phyloP scores from a whole-genome alignment of 495 filamentous ascomycete genomes.

The Neurospora africana region DNA sequence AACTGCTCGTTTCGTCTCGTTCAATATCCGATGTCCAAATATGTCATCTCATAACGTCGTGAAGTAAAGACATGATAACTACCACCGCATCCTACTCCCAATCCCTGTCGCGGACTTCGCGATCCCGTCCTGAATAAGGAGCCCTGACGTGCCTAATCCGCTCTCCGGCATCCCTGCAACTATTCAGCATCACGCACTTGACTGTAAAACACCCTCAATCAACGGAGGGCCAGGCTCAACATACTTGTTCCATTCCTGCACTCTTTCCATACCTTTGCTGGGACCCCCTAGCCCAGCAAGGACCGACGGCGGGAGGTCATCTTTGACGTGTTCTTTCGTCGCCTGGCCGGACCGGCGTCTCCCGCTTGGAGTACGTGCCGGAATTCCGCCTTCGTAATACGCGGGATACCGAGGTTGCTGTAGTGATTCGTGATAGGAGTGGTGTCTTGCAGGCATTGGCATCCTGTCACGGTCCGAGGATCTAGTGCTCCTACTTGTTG shows the following conservation, averaged over 20 bases:
- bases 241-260: slow-evolving; percentile 37
- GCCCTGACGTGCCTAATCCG: neutral
- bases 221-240: slow-evolving; percentile 30
- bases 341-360: slow-evolving; percentile 16
- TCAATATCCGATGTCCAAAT: neutral
- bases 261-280: slow-evolving; percentile 35
- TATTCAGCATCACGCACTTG: neutral
- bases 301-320: slow-evolving; percentile 26
- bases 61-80: neutral
- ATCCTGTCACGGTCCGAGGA: slow-evolving; percentile 1
- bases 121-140: neutral
- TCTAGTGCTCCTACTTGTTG: neutral
- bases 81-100: neutral
- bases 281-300: slow-evolving; percentile 36
- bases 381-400: neutral
- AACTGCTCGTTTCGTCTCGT: neutral
- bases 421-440: neutral
- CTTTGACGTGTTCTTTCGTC: slow-evolving; percentile 16
- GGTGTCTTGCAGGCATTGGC: slow-evolving; percentile 5
- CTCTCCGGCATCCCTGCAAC: neutral
- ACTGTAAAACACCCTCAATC: slow-evolving; percentile 3
- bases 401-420: neutral
- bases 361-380: slow-evolving; percentile 17
- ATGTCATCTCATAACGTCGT: neutral
- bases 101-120: neutral